These are phyloP conservation scores for Rhodocollybia butyracea DNA, from an alignment of 768 basidiomycete genomes.

Conservation along the genomic window DNA sequence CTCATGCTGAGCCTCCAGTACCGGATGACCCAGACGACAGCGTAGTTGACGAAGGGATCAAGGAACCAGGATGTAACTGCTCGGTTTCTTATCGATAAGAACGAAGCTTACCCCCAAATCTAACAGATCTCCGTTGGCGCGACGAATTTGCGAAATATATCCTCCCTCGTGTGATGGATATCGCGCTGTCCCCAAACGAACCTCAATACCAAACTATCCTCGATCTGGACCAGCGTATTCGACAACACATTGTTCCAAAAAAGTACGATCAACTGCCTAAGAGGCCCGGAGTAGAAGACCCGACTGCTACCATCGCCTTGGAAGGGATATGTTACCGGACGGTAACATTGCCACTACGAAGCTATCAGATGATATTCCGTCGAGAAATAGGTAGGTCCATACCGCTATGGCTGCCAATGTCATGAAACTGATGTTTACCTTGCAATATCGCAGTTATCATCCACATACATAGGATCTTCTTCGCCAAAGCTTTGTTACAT, in stretches of 20 bases:
- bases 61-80: background rate
- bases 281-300: background rate
- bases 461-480: slow-evolving; percentile 43
- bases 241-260: background rate
- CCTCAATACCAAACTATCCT: slow-evolving; percentile 38
- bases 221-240: background rate
- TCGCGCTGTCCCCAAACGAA: slow-evolving; percentile 31
- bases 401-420: background rate
- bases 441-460: slow-evolving; percentile 34
- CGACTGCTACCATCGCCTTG: too few relatives aligned
- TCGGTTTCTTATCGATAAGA: slow-evolving; percentile 12
- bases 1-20: slow-evolving; percentile 33
- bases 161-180: slow-evolving; percentile 31
- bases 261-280: background rate
- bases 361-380: background rate
- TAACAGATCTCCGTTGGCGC: slow-evolving; percentile 4
- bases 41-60: background rate
- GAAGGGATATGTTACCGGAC: too few relatives aligned
- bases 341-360: too few relatives aligned
- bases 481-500: slow-evolving; percentile 42
- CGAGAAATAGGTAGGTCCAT: slow-evolving; percentile 22
- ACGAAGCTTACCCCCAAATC: slow-evolving; percentile 20
- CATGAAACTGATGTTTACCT: slow-evolving; percentile 1
- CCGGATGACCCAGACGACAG: slow-evolving; percentile 26
- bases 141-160: background rate